Percentiles rank a stretch among this genome's conserved stretches.
Evolutionary conservation across 1,139 yeast species (phyloP).

Genomic region (Yamadazyma triangularis): DNA sequence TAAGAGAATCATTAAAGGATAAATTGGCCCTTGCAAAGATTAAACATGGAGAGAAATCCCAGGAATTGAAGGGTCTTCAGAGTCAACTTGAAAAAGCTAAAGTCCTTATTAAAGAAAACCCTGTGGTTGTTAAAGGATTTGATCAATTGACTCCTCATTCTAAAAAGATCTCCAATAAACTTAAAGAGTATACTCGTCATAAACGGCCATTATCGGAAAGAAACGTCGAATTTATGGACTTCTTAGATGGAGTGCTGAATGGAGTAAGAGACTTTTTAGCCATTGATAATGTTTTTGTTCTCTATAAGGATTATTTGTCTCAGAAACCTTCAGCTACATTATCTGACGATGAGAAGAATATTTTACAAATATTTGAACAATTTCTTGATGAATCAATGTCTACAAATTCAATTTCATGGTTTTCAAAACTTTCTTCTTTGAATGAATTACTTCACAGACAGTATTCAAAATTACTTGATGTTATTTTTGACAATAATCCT

Average conservation of each 20-base stretch:
- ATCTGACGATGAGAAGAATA: background rate
- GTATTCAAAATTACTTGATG: too few species aligned
- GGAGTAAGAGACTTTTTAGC: background rate
- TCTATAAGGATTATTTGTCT: background rate
- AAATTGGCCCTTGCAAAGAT: constrained; percentile 15
- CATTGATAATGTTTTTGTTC: background rate
- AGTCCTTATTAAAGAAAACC: constrained; percentile 5
- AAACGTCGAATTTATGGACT: background rate
- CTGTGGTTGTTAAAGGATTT: constrained; percentile 2
- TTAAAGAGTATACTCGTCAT: background rate
- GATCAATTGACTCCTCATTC: background rate
- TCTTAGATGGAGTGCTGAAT: too few species aligned
- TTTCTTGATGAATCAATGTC: too few species aligned
- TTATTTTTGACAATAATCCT: too few species aligned
- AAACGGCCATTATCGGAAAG: background rate
- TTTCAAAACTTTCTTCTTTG: too few species aligned
- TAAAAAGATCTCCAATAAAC: background rate
- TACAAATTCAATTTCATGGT: too few species aligned
- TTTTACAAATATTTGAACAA: background rate
- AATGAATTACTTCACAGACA: too few species aligned
- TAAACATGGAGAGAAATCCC: constrained; percentile 5
- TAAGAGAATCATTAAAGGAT: constrained; percentile 17
- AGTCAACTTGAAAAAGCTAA: constrained; percentile 12
- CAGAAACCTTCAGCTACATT: background rate
- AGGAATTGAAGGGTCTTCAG: constrained; percentile 28